Percentiles rank a stretch among this genome's conserved stretches.
These are phyloP conservation scores for Solanum hybrid DNA, from an alignment of 305 asterid species.

Conservation along the genomic window DNA sequence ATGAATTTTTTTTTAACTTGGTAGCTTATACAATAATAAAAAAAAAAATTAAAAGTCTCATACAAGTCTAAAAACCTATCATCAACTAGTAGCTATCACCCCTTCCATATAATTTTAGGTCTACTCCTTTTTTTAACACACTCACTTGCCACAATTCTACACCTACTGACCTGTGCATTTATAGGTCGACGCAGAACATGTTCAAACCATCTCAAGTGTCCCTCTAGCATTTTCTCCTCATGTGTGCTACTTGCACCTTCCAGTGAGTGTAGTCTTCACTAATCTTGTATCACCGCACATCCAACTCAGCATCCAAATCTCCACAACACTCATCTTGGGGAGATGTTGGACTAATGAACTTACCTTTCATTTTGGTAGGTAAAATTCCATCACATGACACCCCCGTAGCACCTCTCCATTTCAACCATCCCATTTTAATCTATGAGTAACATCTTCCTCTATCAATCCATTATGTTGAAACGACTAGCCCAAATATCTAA, in stretches of 20 bases:
- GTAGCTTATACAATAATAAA: no score
- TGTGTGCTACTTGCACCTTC: neutral
- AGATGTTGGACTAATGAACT: neutral
- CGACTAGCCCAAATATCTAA: neutral
- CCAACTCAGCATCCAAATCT: neutral
- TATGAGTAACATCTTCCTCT: neutral
- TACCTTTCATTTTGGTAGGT: neutral
- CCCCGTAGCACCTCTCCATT: neutral
- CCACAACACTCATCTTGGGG: neutral
- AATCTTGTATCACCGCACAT: neutral
- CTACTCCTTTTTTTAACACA: neutral
- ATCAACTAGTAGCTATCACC: neutral
- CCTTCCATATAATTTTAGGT: neutral
- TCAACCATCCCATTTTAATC: neutral
- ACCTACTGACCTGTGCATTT: neutral
- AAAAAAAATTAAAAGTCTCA: neutral
- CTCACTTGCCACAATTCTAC: neutral
- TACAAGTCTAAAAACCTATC: neutral
- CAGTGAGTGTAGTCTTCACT: neutral
- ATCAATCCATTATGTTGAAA: neutral
- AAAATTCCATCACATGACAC: neutral
- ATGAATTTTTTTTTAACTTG: neutral
- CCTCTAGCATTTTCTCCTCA: neutral
- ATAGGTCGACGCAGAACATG: neutral
- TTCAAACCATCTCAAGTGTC: neutral